Evolutionary conservation across 1,284 basidiomycete genomes (phyloP).

Genomic region (Trichosporon sp.): DNA sequence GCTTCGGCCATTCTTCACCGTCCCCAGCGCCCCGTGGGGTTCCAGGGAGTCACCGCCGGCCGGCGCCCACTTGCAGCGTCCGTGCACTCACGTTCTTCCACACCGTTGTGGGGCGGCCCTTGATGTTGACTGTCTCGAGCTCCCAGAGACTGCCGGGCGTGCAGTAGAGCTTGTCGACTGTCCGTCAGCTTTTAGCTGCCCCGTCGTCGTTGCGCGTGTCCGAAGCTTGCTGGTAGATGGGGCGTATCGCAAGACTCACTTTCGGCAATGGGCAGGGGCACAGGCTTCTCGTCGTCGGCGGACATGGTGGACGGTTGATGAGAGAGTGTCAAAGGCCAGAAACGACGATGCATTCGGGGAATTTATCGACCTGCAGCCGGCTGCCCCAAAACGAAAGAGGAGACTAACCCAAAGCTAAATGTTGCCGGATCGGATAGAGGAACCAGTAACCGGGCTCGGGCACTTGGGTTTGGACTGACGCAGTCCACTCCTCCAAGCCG

Average conservation of each 20-base stretch:
- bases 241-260: slow-evolving; percentile 11
- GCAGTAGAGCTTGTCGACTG: slow-evolving; percentile 48
- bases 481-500: background rate
- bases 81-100: slow-evolving; percentile 47
- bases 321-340: background rate
- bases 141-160: slow-evolving; percentile 44
- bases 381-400: background rate
- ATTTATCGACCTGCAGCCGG: background rate
- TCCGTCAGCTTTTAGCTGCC: background rate
- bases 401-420: slow-evolving; percentile 12
- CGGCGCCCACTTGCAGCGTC: background rate
- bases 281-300: slow-evolving; percentile 6
- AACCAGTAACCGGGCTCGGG: background rate
- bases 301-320: background rate
- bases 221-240: background rate
- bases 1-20: background rate
- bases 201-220: background rate
- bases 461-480: background rate
- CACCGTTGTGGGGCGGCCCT: slow-evolving; percentile 36
- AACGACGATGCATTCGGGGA: background rate
- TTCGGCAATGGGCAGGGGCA: slow-evolving; percentile 22
- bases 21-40: background rate
- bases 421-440: background rate
- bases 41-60: background rate
- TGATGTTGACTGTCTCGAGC: slow-evolving; percentile 40